Base-by-base conservation (phyloP, 805 yeast genomes). In the Candida pseudofarinosa region DNA sequence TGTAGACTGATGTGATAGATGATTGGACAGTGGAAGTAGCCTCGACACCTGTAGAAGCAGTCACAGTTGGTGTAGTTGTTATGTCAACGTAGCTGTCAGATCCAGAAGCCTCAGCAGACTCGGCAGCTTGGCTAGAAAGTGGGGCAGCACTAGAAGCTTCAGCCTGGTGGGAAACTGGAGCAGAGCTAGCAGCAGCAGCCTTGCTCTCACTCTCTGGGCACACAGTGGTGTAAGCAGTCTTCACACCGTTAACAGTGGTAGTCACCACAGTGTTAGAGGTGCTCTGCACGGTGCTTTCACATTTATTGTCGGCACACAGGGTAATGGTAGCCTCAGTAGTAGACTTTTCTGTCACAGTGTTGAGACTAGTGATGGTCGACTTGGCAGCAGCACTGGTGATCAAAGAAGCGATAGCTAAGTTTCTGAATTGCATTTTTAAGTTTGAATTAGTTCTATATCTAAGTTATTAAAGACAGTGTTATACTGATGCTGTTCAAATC, bases 21-120 rank as follows among this genome's bases (percentile, higher is more conserved):
- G 67, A 56, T 56, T 68, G 74, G 17, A 48, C 47, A 48, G 58
- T 55, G 26, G 51, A 50, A 40, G 76, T 73, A 42, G 75, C 70
- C 48, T 74, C 71, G 45, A 71, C 73, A 54, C 66, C 73, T 41
- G 71, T 67, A 31, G 79, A 69, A n/a, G 59, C 62, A 43, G 75
- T 67, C 38, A 63, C 71, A 42, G 71, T 63, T 52, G 80, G 80
- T 37, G 80, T 76, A 45, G 69, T 58, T 46, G 80, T 74, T 52
- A 67, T 63, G 50, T 76, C 79, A 40, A 73, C 76, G 56, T 69
- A 73, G 38, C 65, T 53, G 55, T 65, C 58, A 23, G 58, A 38
- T 15, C 45, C 53, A 38, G 53, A 49, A 16, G 52, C 32, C 13
- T 49, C 38, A 30, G 50, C 28, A 31, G 49, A 48, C 31, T 46